Percentiles rank a stretch among this genome's conserved stretches.
Conservation (phyloP, 208 protist species). For the Crithidia fasciculata region DNA sequence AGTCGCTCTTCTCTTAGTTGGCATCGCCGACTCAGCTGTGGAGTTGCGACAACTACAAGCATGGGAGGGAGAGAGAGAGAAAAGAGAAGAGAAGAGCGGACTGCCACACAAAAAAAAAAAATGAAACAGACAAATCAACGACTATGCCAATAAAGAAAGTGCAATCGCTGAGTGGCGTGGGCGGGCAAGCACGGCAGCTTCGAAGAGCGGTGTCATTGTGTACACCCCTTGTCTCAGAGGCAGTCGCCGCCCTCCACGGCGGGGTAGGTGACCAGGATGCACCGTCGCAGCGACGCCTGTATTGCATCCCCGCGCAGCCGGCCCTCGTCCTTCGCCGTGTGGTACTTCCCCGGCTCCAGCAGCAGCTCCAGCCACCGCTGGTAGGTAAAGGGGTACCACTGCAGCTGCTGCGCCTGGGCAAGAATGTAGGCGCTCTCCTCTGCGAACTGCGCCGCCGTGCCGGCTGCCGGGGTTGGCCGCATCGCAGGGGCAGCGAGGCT, state of each 20-base stretch:
- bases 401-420: conserved; percentile 67
- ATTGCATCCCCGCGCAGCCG: conserved; percentile 66
- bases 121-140: neutral
- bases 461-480: conserved; percentile 32
- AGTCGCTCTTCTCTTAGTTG: no score
- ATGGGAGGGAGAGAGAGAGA: neutral
- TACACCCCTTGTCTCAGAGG: neutral
- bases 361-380: conserved; percentile 80
- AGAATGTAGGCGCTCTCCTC: conserved; percentile 86
- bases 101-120: neutral
- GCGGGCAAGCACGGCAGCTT: no score
- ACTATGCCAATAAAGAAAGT: neutral
- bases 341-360: conserved; percentile 46
- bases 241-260: conserved; percentile 28
- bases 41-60: no score
- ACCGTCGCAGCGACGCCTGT: conserved; percentile 74
- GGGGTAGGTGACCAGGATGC: conserved; percentile 72
- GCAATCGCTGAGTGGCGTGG: no score
- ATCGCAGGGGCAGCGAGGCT: neutral
- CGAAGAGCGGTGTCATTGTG: no score
- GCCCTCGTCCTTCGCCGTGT: conserved; percentile 33
- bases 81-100: neutral
- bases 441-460: conserved; percentile 56
- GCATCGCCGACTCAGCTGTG: no score
- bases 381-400: conserved; percentile 75